Evolutionary conservation across 129 eudicot genomes (phyloP).

Genomic region (Artemisia annua): DNA sequence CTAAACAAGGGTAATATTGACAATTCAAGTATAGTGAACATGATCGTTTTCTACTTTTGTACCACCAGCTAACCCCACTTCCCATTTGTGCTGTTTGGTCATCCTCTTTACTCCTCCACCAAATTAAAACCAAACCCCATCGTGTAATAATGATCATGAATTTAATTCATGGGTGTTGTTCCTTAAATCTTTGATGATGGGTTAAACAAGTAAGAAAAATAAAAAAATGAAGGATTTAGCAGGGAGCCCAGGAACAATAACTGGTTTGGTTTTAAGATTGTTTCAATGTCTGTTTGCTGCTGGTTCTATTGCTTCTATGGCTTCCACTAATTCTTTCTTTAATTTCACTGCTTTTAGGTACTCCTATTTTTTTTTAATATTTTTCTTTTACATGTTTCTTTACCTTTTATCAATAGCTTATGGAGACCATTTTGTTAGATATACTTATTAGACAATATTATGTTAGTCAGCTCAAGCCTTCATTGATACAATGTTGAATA

Average conservation of each 20-base stretch:
- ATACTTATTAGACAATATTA: no score
- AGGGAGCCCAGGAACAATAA: constrained; percentile 82
- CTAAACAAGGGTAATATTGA: no score
- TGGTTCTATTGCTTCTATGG: constrained; percentile 67
- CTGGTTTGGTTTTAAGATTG: constrained; percentile 58
- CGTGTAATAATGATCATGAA: neutral
- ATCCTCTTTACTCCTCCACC: constrained; percentile 39
- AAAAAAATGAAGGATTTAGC: constrained; percentile 64
- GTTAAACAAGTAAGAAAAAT: neutral
- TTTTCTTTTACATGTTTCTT: neutral
- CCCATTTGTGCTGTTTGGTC: neutral
- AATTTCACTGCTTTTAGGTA: constrained; percentile 82
- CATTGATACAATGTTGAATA: no score
- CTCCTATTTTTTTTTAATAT: neutral
- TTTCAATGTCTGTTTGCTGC: constrained; percentile 75
- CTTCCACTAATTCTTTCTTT: constrained; percentile 56
- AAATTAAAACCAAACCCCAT: neutral
- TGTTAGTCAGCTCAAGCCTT: no score
- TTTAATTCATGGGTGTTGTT: neutral
- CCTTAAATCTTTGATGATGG: neutral
- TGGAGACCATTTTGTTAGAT: neutral
- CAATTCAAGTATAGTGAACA: no score
- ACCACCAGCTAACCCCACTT: no score
- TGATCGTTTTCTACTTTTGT: no score
- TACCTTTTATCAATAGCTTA: neutral